Base-by-base conservation (phyloP, 768 basidiomycete species). In the Flagelloscypha sp. region DNA sequence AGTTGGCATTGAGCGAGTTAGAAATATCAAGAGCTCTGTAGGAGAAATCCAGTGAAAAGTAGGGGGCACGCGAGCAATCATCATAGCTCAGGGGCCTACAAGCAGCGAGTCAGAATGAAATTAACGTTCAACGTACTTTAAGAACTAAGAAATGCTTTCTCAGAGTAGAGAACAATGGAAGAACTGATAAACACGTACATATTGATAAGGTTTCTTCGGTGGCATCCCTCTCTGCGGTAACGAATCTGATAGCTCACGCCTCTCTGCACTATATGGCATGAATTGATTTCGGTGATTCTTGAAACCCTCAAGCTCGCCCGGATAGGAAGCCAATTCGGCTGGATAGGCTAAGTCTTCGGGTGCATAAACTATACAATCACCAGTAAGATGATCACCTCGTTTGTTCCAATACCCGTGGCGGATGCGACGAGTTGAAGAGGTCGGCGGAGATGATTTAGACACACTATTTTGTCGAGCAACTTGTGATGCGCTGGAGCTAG, bases 391-490 rank as follows among this genome's bases (percentile, higher is more conserved):
- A 50, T 86, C 84, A 0, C 84, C 84, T 2, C 82, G 73, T n/a
- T 68, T 50, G 44, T 86, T 86, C 84, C 84, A 86, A 45, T 61
- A 74, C 1, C 83, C 84, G 22, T 56, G 56, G 13, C 81, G 76
- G 7, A 62, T 35, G 39, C 63, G 58, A 41, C 41, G 48, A 21
- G 56, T 35, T 36, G 56, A 52, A 15, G 37, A 38, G 12, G 53
- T 41, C 9, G 59, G 61, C 29, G 56, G 55, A 38, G 48, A 41
- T 10, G 50, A 35, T 33, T 43, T 45, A 35, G 40, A 30, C 34
- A 44, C 38, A n/a, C 55, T 45, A 33, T 59, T 45, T 19, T 46
- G 27, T 27, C 56, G 43, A 36, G 59, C 38, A 23, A 54, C 48
- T 44, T 57, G 47, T n/a, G 49, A 48, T 7, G 52, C 40, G 10